Evolutionary conservation across 2,329 filamentous ascomycete species (phyloP).

Genomic region (Lachnellula occidentalis): DNA sequence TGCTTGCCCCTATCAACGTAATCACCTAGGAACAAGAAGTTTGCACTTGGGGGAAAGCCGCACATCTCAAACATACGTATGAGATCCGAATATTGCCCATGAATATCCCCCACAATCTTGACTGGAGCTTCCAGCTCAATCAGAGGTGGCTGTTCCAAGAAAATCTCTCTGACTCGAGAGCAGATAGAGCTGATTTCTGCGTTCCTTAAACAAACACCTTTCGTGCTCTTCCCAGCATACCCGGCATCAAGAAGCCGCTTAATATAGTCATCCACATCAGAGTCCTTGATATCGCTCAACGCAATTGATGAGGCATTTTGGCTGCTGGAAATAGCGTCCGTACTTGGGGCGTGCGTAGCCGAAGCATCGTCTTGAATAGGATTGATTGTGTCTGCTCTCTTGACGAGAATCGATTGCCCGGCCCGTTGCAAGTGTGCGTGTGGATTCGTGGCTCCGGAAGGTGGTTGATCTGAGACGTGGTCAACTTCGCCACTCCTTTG

Average conservation of each 20-base stretch:
- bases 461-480: conserved; percentile 86
- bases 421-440: conserved; percentile 60
- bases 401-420: conserved; percentile 87
- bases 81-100: conserved; percentile 93
- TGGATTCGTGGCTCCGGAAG: conserved; percentile 57
- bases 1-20: conserved; percentile 97
- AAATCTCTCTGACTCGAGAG: conserved; percentile 78
- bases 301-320: conserved; percentile 52
- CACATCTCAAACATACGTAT: conserved; percentile 99
- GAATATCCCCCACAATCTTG: conserved; percentile 96
- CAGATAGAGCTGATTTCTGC: conserved; percentile 95
- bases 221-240: conserved; percentile 94
- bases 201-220: conserved; percentile 95
- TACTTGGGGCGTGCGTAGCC: conserved; percentile 33
- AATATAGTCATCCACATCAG: conserved; percentile 96
- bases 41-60: conserved; percentile 85
- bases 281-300: conserved; percentile 85
- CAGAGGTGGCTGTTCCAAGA: conserved; percentile 86
- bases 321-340: conserved; percentile 42
- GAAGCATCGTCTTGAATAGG: conserved; percentile 48
- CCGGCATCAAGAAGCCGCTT: conserved; percentile 88
- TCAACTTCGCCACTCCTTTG: conserved; percentile 88
- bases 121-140: conserved; percentile 90
- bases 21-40: conserved; percentile 91
- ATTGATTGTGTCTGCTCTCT: conserved; percentile 58